Base-by-base conservation (phyloP, 768 basidiomycete genomes). In the Wakefieldia striispora region DNA sequence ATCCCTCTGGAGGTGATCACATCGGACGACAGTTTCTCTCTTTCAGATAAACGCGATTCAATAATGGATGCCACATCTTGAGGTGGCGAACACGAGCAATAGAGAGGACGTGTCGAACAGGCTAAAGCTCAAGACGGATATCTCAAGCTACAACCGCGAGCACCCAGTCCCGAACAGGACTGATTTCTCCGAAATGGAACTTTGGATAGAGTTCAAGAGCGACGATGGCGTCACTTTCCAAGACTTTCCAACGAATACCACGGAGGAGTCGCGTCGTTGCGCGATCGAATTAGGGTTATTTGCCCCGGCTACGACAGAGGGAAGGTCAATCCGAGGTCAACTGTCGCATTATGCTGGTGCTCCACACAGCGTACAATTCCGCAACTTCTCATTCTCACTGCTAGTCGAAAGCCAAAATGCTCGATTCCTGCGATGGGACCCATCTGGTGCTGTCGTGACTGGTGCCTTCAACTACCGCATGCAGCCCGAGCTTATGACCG, bases 381-480 rank as follows among this genome's bases (percentile, higher is more conserved):
- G n/a, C n/a, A n/a, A n/a, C n/a, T n/a, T n/a, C n/a, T n/a, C n/a
- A n/a, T n/a, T n/a, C n/a, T n/a, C n/a, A n/a, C n/a, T n/a, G n/a
- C n/a, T n/a, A n/a, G n/a, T n/a, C n/a, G n/a, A n/a, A n/a, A n/a
- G n/a, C n/a, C n/a, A n/a, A n/a, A n/a, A n/a, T n/a, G n/a, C n/a
- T n/a, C n/a, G n/a, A n/a, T n/a, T n/a, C n/a, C n/a, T n/a, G n/a
- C n/a, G n/a, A n/a, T n/a, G n/a, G 66, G 72, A 74, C 51, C 66
- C 65, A 6, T 39, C 58, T 2, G 27, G 9, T 5, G 11, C 27
- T n/a, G n/a, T n/a, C n/a, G n/a, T n/a, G n/a, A n/a, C n/a, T n/a
- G n/a, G n/a, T n/a, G n/a, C n/a, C n/a, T n/a, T n/a, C 26, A 24
- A 41, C 26, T 41, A 23, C 5, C 42, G 42, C 4, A 20, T 13